A percentile compares a stretch with the other conserved stretches of the same genome.
These are phyloP conservation scores for Mollisia scopiformis DNA, from an alignment of 2,329 filamentous ascomycete species.

Conservation along the genomic window DNA sequence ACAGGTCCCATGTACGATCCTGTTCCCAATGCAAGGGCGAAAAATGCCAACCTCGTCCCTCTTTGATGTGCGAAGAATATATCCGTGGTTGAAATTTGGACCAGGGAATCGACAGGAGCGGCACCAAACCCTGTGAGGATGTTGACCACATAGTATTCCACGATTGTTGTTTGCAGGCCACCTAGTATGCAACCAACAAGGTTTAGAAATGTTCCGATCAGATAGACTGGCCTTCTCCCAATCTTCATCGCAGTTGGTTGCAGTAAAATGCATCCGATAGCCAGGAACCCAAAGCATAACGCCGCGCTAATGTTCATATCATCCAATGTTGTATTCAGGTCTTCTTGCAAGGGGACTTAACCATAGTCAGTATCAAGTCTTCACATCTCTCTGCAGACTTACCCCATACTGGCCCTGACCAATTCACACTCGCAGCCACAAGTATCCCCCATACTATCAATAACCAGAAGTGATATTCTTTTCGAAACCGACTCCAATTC, in stretches of 20 bases:
- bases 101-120: conserved; percentile 19
- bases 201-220: conserved; percentile 18
- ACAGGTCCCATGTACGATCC: conserved; percentile 20
- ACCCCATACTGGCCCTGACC: conserved; percentile 21
- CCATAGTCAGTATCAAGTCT: neutral
- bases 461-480: conserved; percentile 22
- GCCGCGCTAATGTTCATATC: conserved; percentile 19
- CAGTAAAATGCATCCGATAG: conserved; percentile 18
- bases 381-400: neutral
- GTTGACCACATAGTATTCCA: conserved; percentile 18
- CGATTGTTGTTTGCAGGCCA: conserved; percentile 11
- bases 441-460: conserved; percentile 16
- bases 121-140: conserved; percentile 19
- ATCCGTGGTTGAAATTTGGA: conserved; percentile 21
- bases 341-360: conserved; percentile 9
- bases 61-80: conserved; percentile 22
- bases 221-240: conserved; percentile 20
- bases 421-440: conserved; percentile 18
- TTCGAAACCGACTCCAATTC: conserved; percentile 13
- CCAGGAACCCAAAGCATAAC: conserved; percentile 15
- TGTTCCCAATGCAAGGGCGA: conserved; percentile 12
- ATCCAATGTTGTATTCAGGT: conserved; percentile 14
- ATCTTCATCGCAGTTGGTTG: conserved; percentile 23
- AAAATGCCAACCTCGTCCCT: conserved; percentile 13
- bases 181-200: conserved; percentile 17